phyloP scores from a whole-genome alignment of 2,329 filamentous ascomycete genomes.

The Leptographium radiaticola region DNA sequence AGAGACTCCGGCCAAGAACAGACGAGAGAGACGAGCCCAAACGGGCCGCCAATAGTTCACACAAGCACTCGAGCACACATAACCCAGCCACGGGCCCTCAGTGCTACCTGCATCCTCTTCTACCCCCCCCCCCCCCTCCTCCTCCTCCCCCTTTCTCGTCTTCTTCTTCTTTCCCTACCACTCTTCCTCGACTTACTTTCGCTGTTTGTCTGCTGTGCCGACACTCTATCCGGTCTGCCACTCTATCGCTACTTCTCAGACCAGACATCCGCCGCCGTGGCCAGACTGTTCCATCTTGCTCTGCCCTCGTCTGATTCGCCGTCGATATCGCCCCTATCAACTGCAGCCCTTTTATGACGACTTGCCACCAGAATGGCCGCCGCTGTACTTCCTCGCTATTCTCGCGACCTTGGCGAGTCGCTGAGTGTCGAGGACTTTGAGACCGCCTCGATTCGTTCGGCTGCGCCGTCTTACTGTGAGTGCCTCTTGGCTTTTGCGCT shows the following conservation, averaged over 20 bases:
- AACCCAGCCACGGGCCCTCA: neutral
- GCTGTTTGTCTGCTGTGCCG: neutral
- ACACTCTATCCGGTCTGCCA: neutral
- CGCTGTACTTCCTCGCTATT: constrained; percentile 3
- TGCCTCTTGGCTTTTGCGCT: constrained; percentile 5
- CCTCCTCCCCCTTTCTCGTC: neutral
- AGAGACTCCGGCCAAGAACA: neutral
- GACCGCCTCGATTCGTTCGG: constrained; percentile 52
- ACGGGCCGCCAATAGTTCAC: neutral
- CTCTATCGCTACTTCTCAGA: neutral
- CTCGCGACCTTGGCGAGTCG: constrained; percentile 8
- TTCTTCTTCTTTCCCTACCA: neutral
- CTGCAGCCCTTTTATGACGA: neutral
- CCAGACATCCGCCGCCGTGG: neutral
- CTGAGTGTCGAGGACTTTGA: constrained; percentile 45
- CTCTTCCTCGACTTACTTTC: neutral
- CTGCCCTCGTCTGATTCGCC: neutral
- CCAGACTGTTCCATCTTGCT: neutral
- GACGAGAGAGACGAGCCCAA: neutral
- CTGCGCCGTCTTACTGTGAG: constrained; percentile 55
- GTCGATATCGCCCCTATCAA: neutral
- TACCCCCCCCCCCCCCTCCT: neutral
- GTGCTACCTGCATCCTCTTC: neutral
- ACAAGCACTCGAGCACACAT: neutral
- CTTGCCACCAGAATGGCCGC: neutral